These are phyloP conservation scores for Peterozyma xylosa DNA, from an alignment of 805 yeast species.

Conservation along the genomic window DNA sequence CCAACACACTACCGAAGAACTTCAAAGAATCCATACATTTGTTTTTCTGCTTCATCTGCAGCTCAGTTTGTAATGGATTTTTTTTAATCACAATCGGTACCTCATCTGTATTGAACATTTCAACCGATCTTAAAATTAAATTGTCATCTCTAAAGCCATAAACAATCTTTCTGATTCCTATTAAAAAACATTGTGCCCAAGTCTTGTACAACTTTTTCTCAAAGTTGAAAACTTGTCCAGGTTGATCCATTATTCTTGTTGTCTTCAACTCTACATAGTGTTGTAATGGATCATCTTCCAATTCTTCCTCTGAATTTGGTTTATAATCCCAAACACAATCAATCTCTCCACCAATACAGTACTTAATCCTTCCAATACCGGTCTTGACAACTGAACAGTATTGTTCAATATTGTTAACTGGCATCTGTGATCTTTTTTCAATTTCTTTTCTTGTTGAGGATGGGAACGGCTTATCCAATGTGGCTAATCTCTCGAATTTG, in stretches of 20 bases:
- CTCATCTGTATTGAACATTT: constrained; percentile 69
- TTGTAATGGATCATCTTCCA: constrained; percentile 36
- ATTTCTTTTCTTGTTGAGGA: constrained; percentile 56
- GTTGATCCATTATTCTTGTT: constrained; percentile 43
- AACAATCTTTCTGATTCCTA: constrained; percentile 74
- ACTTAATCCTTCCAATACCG: constrained; percentile 66
- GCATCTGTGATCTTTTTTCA: constrained; percentile 53
- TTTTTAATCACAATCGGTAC: constrained; percentile 64
- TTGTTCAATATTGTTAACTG: constrained; percentile 69
- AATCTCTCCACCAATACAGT: constrained; percentile 82
- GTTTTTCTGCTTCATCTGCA: constrained; percentile 29
- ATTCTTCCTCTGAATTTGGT: constrained; percentile 30
- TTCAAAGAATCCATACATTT: constrained; percentile 74
- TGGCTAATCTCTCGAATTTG: constrained; percentile 77
- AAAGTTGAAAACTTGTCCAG: constrained; percentile 53
- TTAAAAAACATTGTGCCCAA: constrained; percentile 91
- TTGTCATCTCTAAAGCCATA: constrained; percentile 84
- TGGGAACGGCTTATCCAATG: constrained; percentile 72
- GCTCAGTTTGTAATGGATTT: constrained; percentile 26
- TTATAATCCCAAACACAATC: constrained; percentile 85
- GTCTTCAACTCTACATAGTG: constrained; percentile 89
- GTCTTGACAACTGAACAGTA: constrained; percentile 76
- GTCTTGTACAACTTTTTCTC: constrained; percentile 71
- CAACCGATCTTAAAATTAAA: constrained; percentile 57
- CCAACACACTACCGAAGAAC: constrained; percentile 80